A percentile compares a stretch with the other conserved stretches of the same genome.
Conservation (phyloP, 257 asterid species). For the Salvia miltiorrhiza region DNA sequence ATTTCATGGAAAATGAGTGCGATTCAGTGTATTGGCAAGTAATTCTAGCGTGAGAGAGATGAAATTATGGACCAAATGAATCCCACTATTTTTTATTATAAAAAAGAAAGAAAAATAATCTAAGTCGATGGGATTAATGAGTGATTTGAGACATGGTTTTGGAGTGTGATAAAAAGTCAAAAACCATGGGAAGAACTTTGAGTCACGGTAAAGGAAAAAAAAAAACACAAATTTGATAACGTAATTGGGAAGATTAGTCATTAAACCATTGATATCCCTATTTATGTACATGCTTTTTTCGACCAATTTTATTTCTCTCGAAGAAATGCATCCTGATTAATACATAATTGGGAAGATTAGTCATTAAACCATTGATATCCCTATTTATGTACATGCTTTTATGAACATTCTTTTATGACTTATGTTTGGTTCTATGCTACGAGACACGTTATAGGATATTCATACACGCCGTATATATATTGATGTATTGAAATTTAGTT, state of each 20-base stretch:
- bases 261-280: not conserved
- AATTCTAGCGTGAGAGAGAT: not conserved
- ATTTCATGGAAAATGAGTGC: slow-evolving; percentile 1
- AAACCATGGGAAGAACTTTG: slow-evolving; percentile 27
- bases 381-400: not conserved
- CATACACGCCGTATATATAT: not conserved
- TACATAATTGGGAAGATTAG: not conserved
- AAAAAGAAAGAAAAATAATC: not conserved
- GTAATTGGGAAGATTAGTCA: not conserved
- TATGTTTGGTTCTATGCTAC: not conserved
- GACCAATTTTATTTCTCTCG: not conserved
- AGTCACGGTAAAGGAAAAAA: not conserved
- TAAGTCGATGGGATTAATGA: slow-evolving; percentile 8
- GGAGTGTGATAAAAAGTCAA: slow-evolving; percentile 13
- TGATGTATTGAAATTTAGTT: not conserved
- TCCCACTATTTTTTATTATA: not conserved
- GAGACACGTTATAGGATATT: not conserved
- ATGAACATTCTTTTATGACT: not conserved
- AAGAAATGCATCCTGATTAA: not conserved
- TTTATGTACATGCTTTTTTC: not conserved
- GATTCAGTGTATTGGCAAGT: slow-evolving; percentile 15
- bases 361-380: not conserved
- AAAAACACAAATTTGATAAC: not conserved
- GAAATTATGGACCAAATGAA: slow-evolving; percentile 16
- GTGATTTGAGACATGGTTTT: not conserved